Percentiles rank a stretch among this genome's conserved stretches.
These are phyloP conservation scores for Sabuloglossum arenarium DNA, from an alignment of 495 filamentous ascomycete species.

Conservation along the genomic window DNA sequence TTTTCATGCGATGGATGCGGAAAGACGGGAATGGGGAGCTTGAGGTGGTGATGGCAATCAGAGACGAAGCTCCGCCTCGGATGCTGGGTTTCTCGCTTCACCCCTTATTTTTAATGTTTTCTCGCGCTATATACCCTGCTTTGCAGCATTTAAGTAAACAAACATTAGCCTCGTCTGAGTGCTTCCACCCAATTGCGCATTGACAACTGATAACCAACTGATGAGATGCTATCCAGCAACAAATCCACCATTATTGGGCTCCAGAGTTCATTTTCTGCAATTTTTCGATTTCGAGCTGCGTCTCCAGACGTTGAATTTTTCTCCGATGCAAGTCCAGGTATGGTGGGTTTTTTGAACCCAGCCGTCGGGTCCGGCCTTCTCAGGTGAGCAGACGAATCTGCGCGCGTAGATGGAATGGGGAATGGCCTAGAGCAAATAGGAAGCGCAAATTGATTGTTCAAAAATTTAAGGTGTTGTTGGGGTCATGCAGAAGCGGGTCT, in stretches of 20 bases:
- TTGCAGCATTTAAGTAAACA: neutral
- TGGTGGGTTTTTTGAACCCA: neutral
- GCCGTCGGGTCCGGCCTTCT: constrained; percentile 1
- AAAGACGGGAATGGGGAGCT: neutral
- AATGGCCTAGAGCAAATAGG: neutral
- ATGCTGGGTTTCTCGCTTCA: neutral
- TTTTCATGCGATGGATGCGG: neutral
- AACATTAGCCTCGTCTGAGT: neutral
- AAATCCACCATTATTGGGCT: neutral
- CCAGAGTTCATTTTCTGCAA: neutral
- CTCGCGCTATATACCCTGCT: neutral
- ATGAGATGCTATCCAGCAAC: neutral
- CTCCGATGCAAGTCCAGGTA: neutral
- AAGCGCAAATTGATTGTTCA: neutral
- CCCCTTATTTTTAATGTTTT: neutral
- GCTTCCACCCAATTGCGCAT: neutral
- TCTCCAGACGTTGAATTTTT: neutral
- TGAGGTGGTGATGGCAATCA: constrained; percentile 1
- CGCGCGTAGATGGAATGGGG: neutral
- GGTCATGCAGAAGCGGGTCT: constrained; percentile 1
- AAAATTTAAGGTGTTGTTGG: neutral
- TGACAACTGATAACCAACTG: no score
- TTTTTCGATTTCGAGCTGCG: neutral
- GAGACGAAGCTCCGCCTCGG: neutral
- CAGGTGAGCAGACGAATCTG: constrained; percentile 1